Conservation (phyloP, 805 yeast genomes). For the Saccharomycopsis sp. region DNA sequence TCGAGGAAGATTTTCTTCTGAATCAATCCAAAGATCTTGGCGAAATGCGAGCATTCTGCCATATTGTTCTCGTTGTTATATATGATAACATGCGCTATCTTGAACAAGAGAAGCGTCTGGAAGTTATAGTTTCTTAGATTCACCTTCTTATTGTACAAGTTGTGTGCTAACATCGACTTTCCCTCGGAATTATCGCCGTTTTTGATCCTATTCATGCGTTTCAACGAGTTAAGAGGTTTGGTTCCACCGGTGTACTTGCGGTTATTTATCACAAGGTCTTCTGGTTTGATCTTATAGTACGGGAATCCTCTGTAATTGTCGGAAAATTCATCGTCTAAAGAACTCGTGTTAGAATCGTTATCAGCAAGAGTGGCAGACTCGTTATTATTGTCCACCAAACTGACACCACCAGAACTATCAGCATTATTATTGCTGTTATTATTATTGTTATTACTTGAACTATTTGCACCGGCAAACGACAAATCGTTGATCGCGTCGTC, state of each 20-base stretch:
- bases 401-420: background rate
- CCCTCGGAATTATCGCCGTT: slow-evolving; percentile 16
- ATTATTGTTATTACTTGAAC: background rate
- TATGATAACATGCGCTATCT: slow-evolving; percentile 18
- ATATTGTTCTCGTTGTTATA: slow-evolving; percentile 20
- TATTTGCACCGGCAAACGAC: background rate
- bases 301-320: slow-evolving; percentile 10
- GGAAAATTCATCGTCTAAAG: slow-evolving; percentile 8
- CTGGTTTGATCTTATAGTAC: slow-evolving; percentile 10
- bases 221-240: slow-evolving; percentile 17
- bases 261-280: slow-evolving; percentile 14
- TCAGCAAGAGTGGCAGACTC: slow-evolving; percentile 2
- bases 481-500: background rate
- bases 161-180: slow-evolving; percentile 12
- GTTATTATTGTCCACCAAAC: background rate
- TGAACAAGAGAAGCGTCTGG: slow-evolving; percentile 17
- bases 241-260: slow-evolving; percentile 13
- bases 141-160: slow-evolving; percentile 16
- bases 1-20: slow-evolving; percentile 20
- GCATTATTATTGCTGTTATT: background rate
- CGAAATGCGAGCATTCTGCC: slow-evolving; percentile 15
- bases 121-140: slow-evolving; percentile 19
- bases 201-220: slow-evolving; percentile 18
- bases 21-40: slow-evolving; percentile 19
- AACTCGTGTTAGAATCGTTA: background rate